Percentiles rank a stretch among this genome's conserved stretches.
These are phyloP conservation scores for Mortierella sp. DNA, from an alignment of 371 early-diverging fungal genomes.

Conservation along the genomic window DNA sequence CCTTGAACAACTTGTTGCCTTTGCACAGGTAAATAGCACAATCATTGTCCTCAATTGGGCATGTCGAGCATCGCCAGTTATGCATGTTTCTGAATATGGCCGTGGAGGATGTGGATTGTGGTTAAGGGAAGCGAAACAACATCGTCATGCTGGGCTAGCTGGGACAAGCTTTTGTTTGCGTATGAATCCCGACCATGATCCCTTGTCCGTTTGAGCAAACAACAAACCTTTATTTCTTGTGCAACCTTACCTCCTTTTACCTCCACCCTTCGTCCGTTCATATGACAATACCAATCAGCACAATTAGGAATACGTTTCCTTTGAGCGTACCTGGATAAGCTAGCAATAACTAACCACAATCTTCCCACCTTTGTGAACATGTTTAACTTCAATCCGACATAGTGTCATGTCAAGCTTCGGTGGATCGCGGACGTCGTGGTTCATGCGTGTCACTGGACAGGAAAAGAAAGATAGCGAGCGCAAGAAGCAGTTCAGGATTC, in stretches of 20 bases:
- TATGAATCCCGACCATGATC: background rate
- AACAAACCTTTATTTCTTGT: background rate
- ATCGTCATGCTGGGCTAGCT: background rate
- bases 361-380: background rate
- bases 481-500: conserved; percentile 21
- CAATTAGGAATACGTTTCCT: background rate
- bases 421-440: conserved; percentile 50
- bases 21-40: conserved; percentile 48
- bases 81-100: background rate
- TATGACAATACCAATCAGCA: conserved; percentile 7
- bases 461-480: conserved; percentile 19
- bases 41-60: background rate
- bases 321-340: background rate
- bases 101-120: background rate
- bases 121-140: too few relatives aligned
- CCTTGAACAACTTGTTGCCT: conserved; percentile 48
- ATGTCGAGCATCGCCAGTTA: background rate
- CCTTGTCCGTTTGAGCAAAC: background rate
- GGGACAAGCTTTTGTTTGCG: background rate
- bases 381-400: background rate
- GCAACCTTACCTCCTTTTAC: background rate
- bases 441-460: conserved; percentile 45
- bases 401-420: conserved; percentile 41
- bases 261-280: conserved; percentile 1
- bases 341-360: background rate